Evolutionary conservation across 345 rosid genomes (phyloP).

Genomic region (Dipteronia dyeriana): DNA sequence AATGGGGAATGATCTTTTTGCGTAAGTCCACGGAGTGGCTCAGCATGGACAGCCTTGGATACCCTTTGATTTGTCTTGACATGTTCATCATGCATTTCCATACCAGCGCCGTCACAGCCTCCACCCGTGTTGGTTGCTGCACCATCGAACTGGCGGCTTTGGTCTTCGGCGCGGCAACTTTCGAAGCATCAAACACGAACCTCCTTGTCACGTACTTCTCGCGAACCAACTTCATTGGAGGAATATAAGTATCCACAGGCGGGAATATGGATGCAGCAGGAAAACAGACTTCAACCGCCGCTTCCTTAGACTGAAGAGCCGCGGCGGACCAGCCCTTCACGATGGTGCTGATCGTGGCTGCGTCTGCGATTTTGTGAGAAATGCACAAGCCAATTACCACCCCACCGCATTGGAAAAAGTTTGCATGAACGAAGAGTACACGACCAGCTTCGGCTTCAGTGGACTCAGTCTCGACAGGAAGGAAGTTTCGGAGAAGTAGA

Average conservation of each 20-base stretch:
- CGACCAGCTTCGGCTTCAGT: background rate
- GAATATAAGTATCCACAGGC: background rate
- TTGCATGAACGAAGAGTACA: slow-evolving; percentile 27
- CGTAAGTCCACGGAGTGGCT: slow-evolving; percentile 8
- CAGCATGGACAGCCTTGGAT: slow-evolving; percentile 1
- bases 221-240: background rate
- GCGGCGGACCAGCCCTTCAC: slow-evolving; percentile 25
- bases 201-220: background rate
- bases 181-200: slow-evolving; percentile 21
- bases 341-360: slow-evolving; percentile 10
- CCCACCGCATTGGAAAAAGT: slow-evolving; percentile 30
- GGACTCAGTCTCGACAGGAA: slow-evolving; percentile 20
- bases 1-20: background rate
- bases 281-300: background rate
- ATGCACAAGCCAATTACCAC: slow-evolving; percentile 21
- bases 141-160: background rate
- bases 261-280: slow-evolving; percentile 7
- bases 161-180: slow-evolving; percentile 18
- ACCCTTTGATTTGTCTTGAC: background rate
- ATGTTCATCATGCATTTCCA: slow-evolving; percentile 21
- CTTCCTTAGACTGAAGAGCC: background rate
- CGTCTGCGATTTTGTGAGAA: slow-evolving; percentile 31
- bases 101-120: slow-evolving; percentile 24
- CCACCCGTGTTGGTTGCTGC: slow-evolving; percentile 24
- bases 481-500: slow-evolving; percentile 13